These are phyloP conservation scores for Colletotrichum scovillei DNA, from an alignment of 2,329 filamentous ascomycete species.

Conservation along the genomic window DNA sequence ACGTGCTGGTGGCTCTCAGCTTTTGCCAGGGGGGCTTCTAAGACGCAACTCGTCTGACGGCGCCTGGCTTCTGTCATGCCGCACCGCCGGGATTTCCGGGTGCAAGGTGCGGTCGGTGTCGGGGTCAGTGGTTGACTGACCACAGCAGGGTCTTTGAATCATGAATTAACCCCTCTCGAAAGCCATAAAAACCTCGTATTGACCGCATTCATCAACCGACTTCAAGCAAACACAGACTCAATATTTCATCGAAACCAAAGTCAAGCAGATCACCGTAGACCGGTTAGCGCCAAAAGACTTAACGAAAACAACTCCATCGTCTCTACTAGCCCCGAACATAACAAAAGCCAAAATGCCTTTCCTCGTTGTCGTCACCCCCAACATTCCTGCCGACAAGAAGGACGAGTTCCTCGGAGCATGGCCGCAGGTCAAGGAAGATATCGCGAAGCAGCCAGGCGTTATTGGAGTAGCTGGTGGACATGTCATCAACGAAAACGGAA, in stretches of 20 bases:
- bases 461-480: conserved; percentile 4
- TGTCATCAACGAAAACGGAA: conserved; percentile 18
- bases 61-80: conserved; percentile 2
- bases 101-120: not conserved
- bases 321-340: not conserved
- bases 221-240: not conserved
- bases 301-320: not conserved
- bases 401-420: conserved; percentile 26
- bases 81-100: not conserved
- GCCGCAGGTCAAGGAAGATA: conserved; percentile 17
- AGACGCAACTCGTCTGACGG: not conserved
- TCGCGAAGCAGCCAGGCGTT: conserved; percentile 27
- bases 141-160: too few species aligned
- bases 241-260: not conserved
- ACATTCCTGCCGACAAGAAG: conserved; percentile 27
- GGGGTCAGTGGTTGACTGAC: not conserved
- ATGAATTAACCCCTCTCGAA: not conserved
- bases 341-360: conserved; percentile 23
- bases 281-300: not conserved
- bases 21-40: not conserved
- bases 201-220: not conserved
- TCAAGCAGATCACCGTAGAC: not conserved
- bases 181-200: not conserved
- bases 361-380: conserved; percentile 9
- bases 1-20: not conserved